Base-by-base conservation (phyloP, 169 alveolate species). In the Cryptosporidium muris region DNA sequence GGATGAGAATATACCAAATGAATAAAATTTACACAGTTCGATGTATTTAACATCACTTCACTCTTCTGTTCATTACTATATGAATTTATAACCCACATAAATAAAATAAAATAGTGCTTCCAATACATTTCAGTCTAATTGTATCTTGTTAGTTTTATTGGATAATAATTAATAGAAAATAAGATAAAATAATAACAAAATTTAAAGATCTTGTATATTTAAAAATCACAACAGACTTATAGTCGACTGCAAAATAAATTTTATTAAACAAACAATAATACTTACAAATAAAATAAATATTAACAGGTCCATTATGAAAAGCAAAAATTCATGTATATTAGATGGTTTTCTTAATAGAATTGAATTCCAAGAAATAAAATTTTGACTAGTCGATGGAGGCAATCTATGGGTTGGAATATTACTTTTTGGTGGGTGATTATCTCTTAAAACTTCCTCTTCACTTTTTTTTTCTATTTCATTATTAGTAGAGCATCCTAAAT, bases 301-400 rank as follows among this genome's bases (percentile, higher is more conserved):
- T 4, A 58, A 40, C 1, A 74, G 12, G 42, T 74, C 85, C 2
- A 74, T 74, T 25, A 74, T 9, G 25, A 48, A 43, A 43, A 68
- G 56, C 8, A 74, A 52, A 8, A 66, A 66, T 12, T 74, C 85
- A 3, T 58, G 49, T 45, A 62, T 37, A 45, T 54, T 74, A 11
- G 85, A 48, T 4, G 85, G 85, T 38, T 36, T 74, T 36, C 48
- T 74, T n/a, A 74, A 43, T 7, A 74, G 58, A 34, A 74, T 25
- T 7, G 60, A 48, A 14, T 63, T 56, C 85, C 85, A 74, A 34
- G 85, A 66, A 60, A 74, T 74, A 38, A 66, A 58, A 43, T 74
- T 66, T 43, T 58, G 85, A 34, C 64, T 43, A 34, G 51, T 60
- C 45, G 16, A 58, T 11, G 85, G 85, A 42, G 85, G 85, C 7